Evolutionary conservation across 805 yeast genomes (phyloP).

Genomic region (Teunomyces pallodes): DNA sequence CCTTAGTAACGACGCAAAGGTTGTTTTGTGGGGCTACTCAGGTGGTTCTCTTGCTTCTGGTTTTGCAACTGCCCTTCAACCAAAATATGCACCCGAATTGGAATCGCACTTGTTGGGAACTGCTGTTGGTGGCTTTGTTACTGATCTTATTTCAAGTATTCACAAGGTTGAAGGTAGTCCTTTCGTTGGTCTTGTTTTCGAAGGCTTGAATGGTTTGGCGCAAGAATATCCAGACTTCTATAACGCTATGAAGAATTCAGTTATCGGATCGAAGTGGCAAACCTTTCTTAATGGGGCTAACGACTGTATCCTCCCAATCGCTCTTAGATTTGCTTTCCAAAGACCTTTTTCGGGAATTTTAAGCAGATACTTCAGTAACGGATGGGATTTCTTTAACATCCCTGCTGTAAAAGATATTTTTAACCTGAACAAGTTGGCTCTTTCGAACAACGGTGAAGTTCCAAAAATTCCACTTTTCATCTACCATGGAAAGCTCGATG

Average conservation of each 20-base stretch:
- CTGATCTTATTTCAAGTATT: constrained; percentile 27
- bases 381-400: not conserved
- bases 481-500: constrained; percentile 10
- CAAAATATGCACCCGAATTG: constrained; percentile 22
- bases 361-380: not conserved
- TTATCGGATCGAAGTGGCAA: constrained; percentile 4
- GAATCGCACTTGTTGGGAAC: constrained; percentile 20
- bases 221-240: constrained; percentile 27
- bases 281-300: not conserved
- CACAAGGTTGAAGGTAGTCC: constrained; percentile 20
- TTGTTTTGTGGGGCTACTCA: constrained; percentile 22
- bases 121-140: constrained; percentile 35
- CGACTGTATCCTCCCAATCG: not conserved
- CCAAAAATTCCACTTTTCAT: constrained; percentile 11
- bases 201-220: constrained; percentile 28
- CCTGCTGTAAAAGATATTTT: not conserved
- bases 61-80: constrained; percentile 24
- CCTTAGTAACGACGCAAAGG: constrained; percentile 12
- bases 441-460: not conserved
- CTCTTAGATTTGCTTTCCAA: not conserved
- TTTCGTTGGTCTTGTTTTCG: constrained; percentile 28
- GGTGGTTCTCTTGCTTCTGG: constrained; percentile 24
- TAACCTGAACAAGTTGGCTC: not conserved
- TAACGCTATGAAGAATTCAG: not conserved
- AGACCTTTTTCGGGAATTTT: not conserved